These are phyloP conservation scores for Heterobasidion parviporum DNA, from an alignment of 1,284 basidiomycete species.

Conservation along the genomic window DNA sequence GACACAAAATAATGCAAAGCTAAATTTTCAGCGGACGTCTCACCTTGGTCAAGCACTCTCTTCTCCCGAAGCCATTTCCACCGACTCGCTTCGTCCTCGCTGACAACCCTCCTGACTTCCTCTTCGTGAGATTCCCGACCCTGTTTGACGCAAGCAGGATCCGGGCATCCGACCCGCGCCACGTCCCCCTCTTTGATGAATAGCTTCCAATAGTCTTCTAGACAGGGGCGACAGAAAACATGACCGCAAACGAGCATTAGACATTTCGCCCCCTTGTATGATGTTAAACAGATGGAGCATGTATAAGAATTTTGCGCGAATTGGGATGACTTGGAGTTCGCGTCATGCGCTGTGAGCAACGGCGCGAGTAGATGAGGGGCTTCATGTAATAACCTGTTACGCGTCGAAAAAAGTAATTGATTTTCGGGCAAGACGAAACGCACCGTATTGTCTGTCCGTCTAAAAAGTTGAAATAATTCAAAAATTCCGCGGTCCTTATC, in stretches of 20 bases:
- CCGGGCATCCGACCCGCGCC: conserved; percentile 62
- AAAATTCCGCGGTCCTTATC: conserved; percentile 55
- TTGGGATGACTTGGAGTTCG: conserved; percentile 31
- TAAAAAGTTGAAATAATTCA: conserved; percentile 30
- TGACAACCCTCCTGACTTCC: conserved; percentile 63
- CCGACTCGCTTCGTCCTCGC: conserved; percentile 49
- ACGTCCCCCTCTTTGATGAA: conserved; percentile 71
- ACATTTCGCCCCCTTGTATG: conserved; percentile 62
- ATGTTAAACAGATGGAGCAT: conserved; percentile 66
- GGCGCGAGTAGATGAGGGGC: conserved; percentile 43
- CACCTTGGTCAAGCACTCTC: conserved; percentile 59
- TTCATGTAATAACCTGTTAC: conserved; percentile 43
- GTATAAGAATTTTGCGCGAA: conserved; percentile 56
- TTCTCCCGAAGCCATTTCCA: conserved; percentile 73
- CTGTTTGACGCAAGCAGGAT: conserved; percentile 65
- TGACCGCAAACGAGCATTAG: conserved; percentile 58
- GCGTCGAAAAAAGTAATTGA: conserved; percentile 4
- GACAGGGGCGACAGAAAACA: conserved; percentile 65
- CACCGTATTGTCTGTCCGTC: conserved; percentile 31
- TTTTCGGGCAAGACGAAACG: conserved; percentile 14
- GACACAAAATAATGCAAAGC: conserved; percentile 2
- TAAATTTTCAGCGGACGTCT: conserved; percentile 8
- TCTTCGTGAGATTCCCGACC: conserved; percentile 55
- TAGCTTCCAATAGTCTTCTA: conserved; percentile 67
- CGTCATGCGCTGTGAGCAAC: conserved; percentile 41